These are phyloP conservation scores for Ambrosiella cleistominuta DNA, from an alignment of 2,329 filamentous ascomycete genomes.

Conservation along the genomic window DNA sequence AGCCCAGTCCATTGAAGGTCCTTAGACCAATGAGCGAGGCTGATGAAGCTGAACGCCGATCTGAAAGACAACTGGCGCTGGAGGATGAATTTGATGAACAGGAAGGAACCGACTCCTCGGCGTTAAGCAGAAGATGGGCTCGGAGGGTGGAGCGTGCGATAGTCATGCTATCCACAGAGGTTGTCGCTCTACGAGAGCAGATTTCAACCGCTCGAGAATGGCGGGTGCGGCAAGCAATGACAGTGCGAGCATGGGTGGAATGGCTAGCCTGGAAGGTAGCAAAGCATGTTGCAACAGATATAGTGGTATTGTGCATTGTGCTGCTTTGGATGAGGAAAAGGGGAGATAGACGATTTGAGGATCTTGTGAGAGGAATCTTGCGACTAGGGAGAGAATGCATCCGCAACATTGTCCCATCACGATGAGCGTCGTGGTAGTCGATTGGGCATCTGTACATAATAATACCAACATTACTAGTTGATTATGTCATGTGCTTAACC, in stretches of 20 bases:
- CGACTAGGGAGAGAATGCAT: slow-evolving; percentile 39
- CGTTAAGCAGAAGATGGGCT: slow-evolving; percentile 38
- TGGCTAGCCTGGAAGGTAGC: slow-evolving; percentile 52
- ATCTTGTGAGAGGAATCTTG: slow-evolving; percentile 50
- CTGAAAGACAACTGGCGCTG: slow-evolving; percentile 28
- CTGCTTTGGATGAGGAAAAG: slow-evolving; percentile 55
- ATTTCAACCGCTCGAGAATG: slow-evolving; percentile 62
- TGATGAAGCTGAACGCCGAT: slow-evolving; percentile 46
- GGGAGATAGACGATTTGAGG: slow-evolving; percentile 55
- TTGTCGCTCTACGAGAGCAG: slow-evolving; percentile 82
- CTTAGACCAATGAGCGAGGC: slow-evolving; percentile 76
- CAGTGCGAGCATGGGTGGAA: slow-evolving; percentile 49
- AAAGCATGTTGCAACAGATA: slow-evolving; percentile 60
- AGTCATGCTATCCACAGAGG: slow-evolving; percentile 77
- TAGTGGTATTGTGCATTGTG: slow-evolving; percentile 45
- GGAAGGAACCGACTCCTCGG: slow-evolving; percentile 3
- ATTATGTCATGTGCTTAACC: too few species aligned
- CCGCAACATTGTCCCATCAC: slow-evolving; percentile 38
- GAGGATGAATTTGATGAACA: slow-evolving; percentile 23
- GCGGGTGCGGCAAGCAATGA: slow-evolving; percentile 45
- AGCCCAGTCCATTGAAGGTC: slow-evolving; percentile 41
- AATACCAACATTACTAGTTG: too few species aligned
- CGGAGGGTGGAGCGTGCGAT: slow-evolving; percentile 69
- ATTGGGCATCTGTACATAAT: too few species aligned
- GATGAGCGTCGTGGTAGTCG: slow-evolving; percentile 19